These are phyloP conservation scores for Coemansia sp. DNA, from an alignment of 192 early-diverging fungal species.

Conservation along the genomic window DNA sequence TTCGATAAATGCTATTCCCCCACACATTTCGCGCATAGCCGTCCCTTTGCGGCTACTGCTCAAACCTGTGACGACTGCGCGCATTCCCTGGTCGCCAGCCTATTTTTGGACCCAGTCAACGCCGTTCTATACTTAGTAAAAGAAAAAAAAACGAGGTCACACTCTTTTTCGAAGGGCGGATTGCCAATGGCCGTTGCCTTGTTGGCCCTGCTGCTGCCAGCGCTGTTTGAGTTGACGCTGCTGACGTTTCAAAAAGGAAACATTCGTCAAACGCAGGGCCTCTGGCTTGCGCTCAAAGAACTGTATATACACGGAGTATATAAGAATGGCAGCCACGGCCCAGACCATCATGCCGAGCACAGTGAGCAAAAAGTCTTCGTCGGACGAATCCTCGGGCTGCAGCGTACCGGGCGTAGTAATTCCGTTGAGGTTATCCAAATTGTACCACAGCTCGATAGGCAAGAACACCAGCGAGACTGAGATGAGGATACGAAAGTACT, in stretches of 20 bases:
- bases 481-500: constrained; percentile 47
- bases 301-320: constrained; percentile 37
- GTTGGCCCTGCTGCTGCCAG: neutral
- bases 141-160: neutral
- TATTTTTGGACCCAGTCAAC: constrained; percentile 2
- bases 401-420: constrained; percentile 47
- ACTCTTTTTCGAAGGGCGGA: neutral
- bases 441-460: constrained; percentile 52
- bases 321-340: constrained; percentile 26
- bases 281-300: constrained; percentile 46
- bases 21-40: neutral
- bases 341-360: constrained; percentile 45
- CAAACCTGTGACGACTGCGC: neutral
- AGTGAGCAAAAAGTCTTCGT: constrained; percentile 45
- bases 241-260: constrained; percentile 9
- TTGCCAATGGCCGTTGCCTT: neutral
- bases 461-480: constrained; percentile 44
- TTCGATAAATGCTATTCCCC: neutral
- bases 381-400: constrained; percentile 20
- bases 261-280: constrained; percentile 15
- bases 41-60: neutral
- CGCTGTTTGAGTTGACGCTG: constrained; percentile 9
- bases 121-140: neutral
- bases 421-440: constrained; percentile 43
- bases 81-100: neutral